Base-by-base conservation (phyloP, 2,329 filamentous ascomycete species). In the Stachybotrys chartarum region DNA sequence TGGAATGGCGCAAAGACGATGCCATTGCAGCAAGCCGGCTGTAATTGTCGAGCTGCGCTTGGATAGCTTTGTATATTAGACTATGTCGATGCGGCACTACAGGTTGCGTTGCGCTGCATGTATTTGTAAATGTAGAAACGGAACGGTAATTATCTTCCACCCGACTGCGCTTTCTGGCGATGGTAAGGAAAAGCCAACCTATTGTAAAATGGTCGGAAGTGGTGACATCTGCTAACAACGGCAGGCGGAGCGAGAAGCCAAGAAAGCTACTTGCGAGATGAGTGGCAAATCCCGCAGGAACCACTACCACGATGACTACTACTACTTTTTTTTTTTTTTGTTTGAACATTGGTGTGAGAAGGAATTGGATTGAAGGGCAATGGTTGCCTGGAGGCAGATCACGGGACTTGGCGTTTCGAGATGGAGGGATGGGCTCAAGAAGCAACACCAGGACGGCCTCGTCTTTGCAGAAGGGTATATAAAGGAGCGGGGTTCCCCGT, bases 1-100 rank as follows among this genome's bases (percentile, higher is more conserved):
- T 68, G 4, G 61, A 62, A 54, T 78, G 77, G 76, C 35, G 68
- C 12, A 57, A 54, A 44, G 64, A 65, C 30, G 66, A 70, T 56
- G 53, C 58, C 35, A 42, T 14, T 14, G 14, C 35, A 42, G 35
- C 35, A 42, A 42, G 35, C 5, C 35, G 35, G 35, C 14, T 42
- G 14, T 42, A 42, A 42, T 10, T 42, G 35, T 10, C 5, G 8
- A 10, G 35, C 10, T 14, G 35, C 14, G 14, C 35, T 14, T 10
- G 14, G 35, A 3, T 42, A 24, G 35, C 8, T 3, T 42, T 42
- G 35, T 42, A 42, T 10, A 42, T 14, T 42, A 42, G 35, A 10
- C 14, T 10, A 10, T 14, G 8, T 42, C 14, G 35, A 42, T 42
- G 35, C 35, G 5, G 35, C 35, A 42, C 14, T 42, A 14, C 14